Evolutionary conservation across 2,329 filamentous ascomycete genomes (phyloP).

Genomic region (Xylaria sp.): DNA sequence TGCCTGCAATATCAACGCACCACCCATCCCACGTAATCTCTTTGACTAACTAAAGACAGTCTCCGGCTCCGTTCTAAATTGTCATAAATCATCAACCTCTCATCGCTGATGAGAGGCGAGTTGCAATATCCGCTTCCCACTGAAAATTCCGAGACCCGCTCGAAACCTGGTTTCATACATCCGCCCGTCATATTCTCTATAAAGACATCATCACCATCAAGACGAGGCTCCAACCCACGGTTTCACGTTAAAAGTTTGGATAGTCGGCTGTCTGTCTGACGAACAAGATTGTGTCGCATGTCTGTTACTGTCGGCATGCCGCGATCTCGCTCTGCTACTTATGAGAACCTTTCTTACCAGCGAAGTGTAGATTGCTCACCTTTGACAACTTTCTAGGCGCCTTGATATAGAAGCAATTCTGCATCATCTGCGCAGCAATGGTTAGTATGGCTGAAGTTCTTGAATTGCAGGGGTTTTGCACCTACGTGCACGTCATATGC

Average conservation of each 20-base stretch:
- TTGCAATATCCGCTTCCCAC: not conserved
- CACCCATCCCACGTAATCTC: not conserved
- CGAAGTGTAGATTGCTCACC: not conserved
- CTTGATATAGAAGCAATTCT: conserved; percentile 8
- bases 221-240: not conserved
- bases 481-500: conserved; percentile 12
- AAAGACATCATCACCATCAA: not conserved
- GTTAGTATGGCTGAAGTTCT: not conserved
- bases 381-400: conserved; percentile 16
- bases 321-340: not conserved
- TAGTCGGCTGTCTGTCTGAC: not conserved
- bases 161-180: not conserved
- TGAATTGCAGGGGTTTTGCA: not conserved
- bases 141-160: not conserved
- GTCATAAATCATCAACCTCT: not conserved
- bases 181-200: not conserved
- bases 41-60: not conserved
- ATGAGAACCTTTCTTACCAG: not conserved
- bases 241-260: not conserved
- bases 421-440: conserved; percentile 1
- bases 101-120: not conserved
- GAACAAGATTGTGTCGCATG: not conserved
- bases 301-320: not conserved
- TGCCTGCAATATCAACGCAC: not conserved
- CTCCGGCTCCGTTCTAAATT: not conserved